Base-by-base conservation (phyloP, 2,329 filamentous ascomycete genomes). In the Rasamsonia emersonii region DNA sequence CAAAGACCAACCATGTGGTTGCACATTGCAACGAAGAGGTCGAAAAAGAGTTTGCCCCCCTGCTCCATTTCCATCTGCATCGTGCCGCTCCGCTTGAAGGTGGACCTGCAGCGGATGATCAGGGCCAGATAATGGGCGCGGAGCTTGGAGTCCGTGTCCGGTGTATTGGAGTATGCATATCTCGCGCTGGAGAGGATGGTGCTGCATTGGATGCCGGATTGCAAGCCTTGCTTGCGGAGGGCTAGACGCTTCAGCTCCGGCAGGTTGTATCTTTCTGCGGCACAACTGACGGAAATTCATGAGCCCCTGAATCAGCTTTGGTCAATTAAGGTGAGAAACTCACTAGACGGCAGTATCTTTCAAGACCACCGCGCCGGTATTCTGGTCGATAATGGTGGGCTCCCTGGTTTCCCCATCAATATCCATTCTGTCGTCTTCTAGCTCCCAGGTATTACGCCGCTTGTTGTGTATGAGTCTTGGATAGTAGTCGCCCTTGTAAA, bases 31-130 rank as follows among this genome's bases (percentile, higher is more conserved):
- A 94, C 88, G 56, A 94, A 95, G 26, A 94, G 68, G 54, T 94
- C 88, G 54, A 94, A 95, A 66, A 93, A 94, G 37, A 93, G 68
- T 51, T 82, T 82, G 33, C 85, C 85, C 17, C 88, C 88, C 40
- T 77, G 75, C 57, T 82, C 82, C 86, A 95, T 94, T 65, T 94
- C 86, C 45, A 84, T 75, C 62, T 94, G 88, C 86, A 94, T 93
- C 3, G 86, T 94, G 33, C 86, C 86, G 59, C 86, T 93, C 34
- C 85, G 73, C 70, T 93, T 94, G 64, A 95, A 94, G 2, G 85
- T 93, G 52, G 75, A 74, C 44, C 88, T 76, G 47, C 81, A 85
- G 43, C 86, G 79, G 54, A 94, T 93, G 61, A 94, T 93, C 52
- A 94, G 76, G 11, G 88, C 86, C 21, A 94, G 77, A 49, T 93